Evolutionary conservation across 2,329 filamentous ascomycete species (phyloP).

Genomic region (Cladosporium sp.): DNA sequence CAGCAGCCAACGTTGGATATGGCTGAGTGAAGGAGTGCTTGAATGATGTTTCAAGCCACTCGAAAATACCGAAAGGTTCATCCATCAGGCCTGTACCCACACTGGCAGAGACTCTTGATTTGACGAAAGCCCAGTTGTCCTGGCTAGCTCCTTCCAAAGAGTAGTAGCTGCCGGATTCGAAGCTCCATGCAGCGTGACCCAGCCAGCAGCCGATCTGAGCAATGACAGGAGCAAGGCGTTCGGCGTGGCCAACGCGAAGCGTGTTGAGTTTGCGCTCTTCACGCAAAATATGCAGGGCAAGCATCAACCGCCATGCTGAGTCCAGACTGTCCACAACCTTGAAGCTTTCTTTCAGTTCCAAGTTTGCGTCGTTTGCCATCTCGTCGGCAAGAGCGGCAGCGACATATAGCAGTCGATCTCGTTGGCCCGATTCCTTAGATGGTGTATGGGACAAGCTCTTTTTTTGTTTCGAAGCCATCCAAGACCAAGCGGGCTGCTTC

Average conservation of each 20-base stretch:
- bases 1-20: constrained; percentile 28
- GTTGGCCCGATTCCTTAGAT: constrained; percentile 17
- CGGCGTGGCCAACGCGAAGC: not conserved
- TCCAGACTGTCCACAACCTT: constrained; percentile 2
- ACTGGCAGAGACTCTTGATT: constrained; percentile 24
- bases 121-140: constrained; percentile 44
- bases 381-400: constrained; percentile 31
- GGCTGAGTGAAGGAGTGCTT: constrained; percentile 20
- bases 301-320: constrained; percentile 43
- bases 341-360: not conserved
- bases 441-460: not conserved
- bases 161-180: constrained; percentile 55
- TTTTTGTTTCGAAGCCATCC: constrained; percentile 21
- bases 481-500: constrained; percentile 26
- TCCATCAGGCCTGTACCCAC: constrained; percentile 26
- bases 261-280: constrained; percentile 79
- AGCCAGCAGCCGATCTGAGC: constrained; percentile 83
- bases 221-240: constrained; percentile 67
- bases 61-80: constrained; percentile 30
- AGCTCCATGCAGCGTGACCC: constrained; percentile 66
- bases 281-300: constrained; percentile 77
- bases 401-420: constrained; percentile 30
- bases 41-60: constrained; percentile 35
- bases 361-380: constrained; percentile 11
- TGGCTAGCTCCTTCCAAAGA: constrained; percentile 60